Evolutionary conservation across 2,329 filamentous ascomycete species (phyloP), one percentile per base, ranked within the genome.

Genomic region (Arthrobotrys sphaeroides): DNA sequence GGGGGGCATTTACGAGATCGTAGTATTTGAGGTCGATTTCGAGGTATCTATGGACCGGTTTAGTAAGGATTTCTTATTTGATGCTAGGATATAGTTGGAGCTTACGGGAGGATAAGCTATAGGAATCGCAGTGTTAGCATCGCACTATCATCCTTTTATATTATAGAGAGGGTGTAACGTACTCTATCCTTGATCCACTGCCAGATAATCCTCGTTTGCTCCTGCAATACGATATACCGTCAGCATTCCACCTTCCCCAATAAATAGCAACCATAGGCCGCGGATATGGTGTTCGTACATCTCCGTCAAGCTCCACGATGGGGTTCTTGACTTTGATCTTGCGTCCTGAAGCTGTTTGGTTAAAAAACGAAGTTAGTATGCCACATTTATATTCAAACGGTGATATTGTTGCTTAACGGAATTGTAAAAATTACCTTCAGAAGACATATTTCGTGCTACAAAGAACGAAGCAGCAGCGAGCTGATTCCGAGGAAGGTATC

Each of bases 311-410:
- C 87, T 98, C 95, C 84, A 99, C 95, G 83, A 99, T 90, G 79
- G 95, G 95, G 85, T 97, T 98, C 90, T 96, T 94, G 87, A 99
- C 95, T 89, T 96, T 95, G 88, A 98, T 98, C 90, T 98, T 99
- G 42, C 70, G 70, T 57, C 62, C 51, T 31, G 65, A 42, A 47
- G 13, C 59, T 65, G 12, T n/a, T n/a, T 20, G 22, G 31, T 24
- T 38, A 18, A 33, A 47, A 38, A 13, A 57, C 55, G 33, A 66
- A 31, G 12, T 22, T 40, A 57, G 26, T 55, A 45, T 28, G n/a
- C n/a, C n/a, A n/a, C n/a, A n/a, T n/a, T n/a, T n/a, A n/a, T n/a
- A n/a, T n/a, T n/a, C n/a, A n/a, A n/a, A n/a, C n/a, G n/a, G n/a
- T n/a, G n/a, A n/a, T n/a, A n/a, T n/a, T n/a, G n/a, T n/a, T n/a